Evolutionary conservation across 768 basidiomycete genomes (phyloP), one percentile per base, ranked within the genome.

Genomic region (Lactifluus echinatus): DNA sequence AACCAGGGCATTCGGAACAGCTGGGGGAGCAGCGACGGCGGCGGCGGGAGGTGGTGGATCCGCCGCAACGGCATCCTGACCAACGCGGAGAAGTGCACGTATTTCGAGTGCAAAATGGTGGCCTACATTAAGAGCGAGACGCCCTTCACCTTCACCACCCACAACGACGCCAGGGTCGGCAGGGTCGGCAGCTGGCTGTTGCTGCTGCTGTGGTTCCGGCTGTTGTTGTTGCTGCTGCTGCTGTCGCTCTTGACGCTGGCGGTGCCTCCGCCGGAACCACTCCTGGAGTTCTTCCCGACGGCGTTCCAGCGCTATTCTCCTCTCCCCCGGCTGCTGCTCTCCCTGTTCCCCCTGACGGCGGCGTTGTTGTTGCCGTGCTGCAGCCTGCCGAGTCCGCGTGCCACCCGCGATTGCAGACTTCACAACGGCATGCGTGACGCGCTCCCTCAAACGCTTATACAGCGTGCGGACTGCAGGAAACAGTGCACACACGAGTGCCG

Each of bases 401-500:
- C n/a, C n/a, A n/a, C n/a, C n/a, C n/a, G n/a, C n/a, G n/a, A n/a
- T n/a, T n/a, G n/a, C n/a, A 19, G 17, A 26, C 53, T 53, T 63
- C 53, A 72, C 55, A 28, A 69, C 54, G 52, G 59, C 65, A 23
- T 62, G 47, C 11, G 55, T 59, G 44, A 72, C 28, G n/a, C 53
- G 60, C 15, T 46, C 23, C 26, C 65, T 64, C n/a, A 53, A 33
- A 14, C 51, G 56, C 11, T 57, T 51, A 55, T 73, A 73, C 17
- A 66, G 19, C 6, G 36, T 24, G 39, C 64, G 57, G 24, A 71
- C n/a, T 44, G 67, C 4, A 2, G 71, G 71, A 53, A 67, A 66
- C 39, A 69, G 51, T 36, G 69, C 39, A 17, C 66, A 64, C 4
- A 64, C 59, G 58, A 72, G 66, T 17, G 66, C 39, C 0, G 72